A percentile compares a stretch with the other conserved stretches of the same genome.
phyloP scores from a whole-genome alignment of 345 rosid species.

The Fremontodendron californicum region DNA sequence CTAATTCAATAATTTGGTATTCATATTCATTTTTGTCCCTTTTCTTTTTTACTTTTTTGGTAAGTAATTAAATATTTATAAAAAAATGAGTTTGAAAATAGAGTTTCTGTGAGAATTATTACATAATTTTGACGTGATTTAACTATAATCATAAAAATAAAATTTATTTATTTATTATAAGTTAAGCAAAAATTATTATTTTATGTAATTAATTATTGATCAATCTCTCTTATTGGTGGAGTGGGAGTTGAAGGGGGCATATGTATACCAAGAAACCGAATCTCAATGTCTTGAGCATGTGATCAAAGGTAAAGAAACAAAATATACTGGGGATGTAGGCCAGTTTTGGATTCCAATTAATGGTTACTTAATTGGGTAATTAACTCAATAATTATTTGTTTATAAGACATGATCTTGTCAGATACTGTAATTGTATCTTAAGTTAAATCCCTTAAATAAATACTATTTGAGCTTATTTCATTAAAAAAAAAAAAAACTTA shows the following conservation, averaged over 20 bases:
- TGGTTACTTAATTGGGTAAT: not conserved
- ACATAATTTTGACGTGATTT: too few relatives aligned
- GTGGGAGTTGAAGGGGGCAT: not conserved
- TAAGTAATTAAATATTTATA: too few relatives aligned
- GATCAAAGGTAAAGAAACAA: not conserved
- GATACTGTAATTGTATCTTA: not conserved
- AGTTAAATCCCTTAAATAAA: not conserved
- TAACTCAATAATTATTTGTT: not conserved
- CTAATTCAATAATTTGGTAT: too few relatives aligned
- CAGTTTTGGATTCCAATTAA: slow-evolving; percentile 7
- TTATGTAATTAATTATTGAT: not conserved
- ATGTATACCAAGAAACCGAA: not conserved
- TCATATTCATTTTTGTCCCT: too few relatives aligned
- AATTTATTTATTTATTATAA: too few relatives aligned
- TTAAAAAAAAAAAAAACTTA: too few relatives aligned
- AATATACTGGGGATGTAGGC: not conserved
- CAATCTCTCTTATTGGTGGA: not conserved
- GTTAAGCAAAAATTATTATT: too few relatives aligned
- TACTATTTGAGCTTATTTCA: too few relatives aligned
- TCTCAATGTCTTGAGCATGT: not conserved
- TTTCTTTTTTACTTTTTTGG: too few relatives aligned
- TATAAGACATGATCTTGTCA: not conserved
- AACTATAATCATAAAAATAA: too few relatives aligned
- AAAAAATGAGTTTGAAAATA: too few relatives aligned
- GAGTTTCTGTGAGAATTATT: too few relatives aligned